These are phyloP conservation scores for Diplogelasinospora grovesii DNA, from an alignment of 495 filamentous ascomycete species.

Conservation along the genomic window DNA sequence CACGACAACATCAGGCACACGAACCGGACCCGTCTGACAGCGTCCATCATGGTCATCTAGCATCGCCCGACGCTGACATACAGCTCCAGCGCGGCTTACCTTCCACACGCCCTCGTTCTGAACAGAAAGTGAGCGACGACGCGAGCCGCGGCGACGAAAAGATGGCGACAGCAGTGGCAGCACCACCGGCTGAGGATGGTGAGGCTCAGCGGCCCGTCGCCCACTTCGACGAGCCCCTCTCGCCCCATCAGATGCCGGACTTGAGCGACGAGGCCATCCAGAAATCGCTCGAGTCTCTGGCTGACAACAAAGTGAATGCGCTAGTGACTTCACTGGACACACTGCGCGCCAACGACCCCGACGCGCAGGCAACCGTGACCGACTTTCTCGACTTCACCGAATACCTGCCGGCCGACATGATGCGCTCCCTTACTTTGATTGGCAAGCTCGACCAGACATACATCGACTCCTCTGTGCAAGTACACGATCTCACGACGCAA, in stretches of 20 bases:
- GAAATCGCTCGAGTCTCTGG: slow-evolving; percentile 18
- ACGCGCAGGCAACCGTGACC: slow-evolving; percentile 87
- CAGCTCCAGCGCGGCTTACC: too few species aligned
- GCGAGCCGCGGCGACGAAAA: not conserved
- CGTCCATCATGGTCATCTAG: too few species aligned
- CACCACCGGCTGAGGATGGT: too few species aligned
- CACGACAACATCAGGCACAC: too few species aligned
- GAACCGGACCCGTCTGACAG: too few species aligned
- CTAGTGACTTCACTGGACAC: slow-evolving; percentile 26
- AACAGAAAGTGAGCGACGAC: not conserved
- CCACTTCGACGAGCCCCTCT: slow-evolving; percentile 34
- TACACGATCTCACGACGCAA: slow-evolving; percentile 64
- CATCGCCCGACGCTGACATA: too few species aligned
- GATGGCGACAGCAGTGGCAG: slow-evolving; percentile 12
- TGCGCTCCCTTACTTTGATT: slow-evolving; percentile 84
- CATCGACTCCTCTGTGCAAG: slow-evolving; percentile 51
- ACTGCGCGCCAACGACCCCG: slow-evolving; percentile 70
- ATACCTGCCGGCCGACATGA: slow-evolving; percentile 88
- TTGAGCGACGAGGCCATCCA: slow-evolving; percentile 24
- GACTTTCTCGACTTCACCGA: slow-evolving; percentile 97
- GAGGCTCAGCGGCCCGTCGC: slow-evolving; percentile 18
- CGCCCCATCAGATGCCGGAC: slow-evolving; percentile 30
- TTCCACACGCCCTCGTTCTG: too few species aligned
- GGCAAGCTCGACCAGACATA: slow-evolving; percentile 73
- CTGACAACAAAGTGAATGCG: slow-evolving; percentile 23